Conservation (phyloP, 805 yeast species). For the Candida khao-thaluensis region DNA sequence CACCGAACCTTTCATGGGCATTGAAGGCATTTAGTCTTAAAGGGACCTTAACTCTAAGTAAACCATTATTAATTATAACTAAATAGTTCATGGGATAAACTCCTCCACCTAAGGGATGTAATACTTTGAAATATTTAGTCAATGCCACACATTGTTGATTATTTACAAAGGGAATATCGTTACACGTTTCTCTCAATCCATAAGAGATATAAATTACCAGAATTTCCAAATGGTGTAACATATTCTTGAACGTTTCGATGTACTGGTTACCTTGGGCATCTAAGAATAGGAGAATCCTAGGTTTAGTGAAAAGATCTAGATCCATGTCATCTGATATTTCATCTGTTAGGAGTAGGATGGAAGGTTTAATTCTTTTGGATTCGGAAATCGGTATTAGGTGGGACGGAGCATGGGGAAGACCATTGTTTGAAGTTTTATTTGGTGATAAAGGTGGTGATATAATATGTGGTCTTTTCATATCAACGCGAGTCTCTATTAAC, state of each 20-base stretch:
- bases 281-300: slow-evolving; percentile 24
- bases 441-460: slow-evolving; percentile 11
- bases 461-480: slow-evolving; percentile 8
- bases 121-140: slow-evolving; percentile 23
- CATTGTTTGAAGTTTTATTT: slow-evolving; percentile 4
- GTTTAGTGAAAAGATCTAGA: neutral
- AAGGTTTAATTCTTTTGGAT: slow-evolving; percentile 4
- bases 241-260: slow-evolving; percentile 16
- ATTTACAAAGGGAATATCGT: slow-evolving; percentile 1
- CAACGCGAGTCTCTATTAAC: too few relatives aligned
- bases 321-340: slow-evolving; percentile 96
- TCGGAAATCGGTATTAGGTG: slow-evolving; percentile 7
- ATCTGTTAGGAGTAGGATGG: slow-evolving; percentile 17
- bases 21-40: slow-evolving; percentile 17
- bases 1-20: slow-evolving; percentile 24
- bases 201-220: slow-evolving; percentile 10
- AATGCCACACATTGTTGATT: slow-evolving; percentile 22
- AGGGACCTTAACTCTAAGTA: slow-evolving; percentile 17
- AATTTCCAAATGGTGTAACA: slow-evolving; percentile 2
- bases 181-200: slow-evolving; percentile 3
- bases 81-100: slow-evolving; percentile 32
- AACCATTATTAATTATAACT: slow-evolving; percentile 13
- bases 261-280: slow-evolving; percentile 35
- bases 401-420: neutral
- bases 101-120: slow-evolving; percentile 40